phyloP scores from a whole-genome alignment of 306 rosid genomes.

The Acmispon strigosus region DNA sequence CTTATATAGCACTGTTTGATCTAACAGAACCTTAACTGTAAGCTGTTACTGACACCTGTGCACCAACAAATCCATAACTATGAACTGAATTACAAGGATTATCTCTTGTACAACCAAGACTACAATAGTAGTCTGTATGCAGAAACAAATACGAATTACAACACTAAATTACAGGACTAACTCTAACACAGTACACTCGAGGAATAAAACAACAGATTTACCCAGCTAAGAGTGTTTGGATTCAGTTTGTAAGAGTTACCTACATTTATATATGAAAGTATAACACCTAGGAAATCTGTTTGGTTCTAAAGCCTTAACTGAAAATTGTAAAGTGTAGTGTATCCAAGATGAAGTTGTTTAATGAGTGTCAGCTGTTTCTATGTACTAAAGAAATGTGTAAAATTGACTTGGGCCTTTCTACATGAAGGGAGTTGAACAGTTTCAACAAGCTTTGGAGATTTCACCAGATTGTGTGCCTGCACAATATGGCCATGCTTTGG shows the following conservation, averaged over 20 bases:
- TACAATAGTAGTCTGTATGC: too few species aligned
- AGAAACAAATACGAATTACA: too few species aligned
- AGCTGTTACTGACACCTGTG: too few species aligned
- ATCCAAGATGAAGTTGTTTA: conserved; percentile 2
- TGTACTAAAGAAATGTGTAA: background rate
- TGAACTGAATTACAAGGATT: too few species aligned
- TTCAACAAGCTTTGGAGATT: conserved; percentile 68
- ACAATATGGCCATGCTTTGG: conserved; percentile 79
- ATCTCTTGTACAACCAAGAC: too few species aligned
- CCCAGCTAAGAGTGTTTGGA: background rate
- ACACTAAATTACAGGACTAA: too few species aligned
- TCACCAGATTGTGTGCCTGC: conserved; percentile 68
- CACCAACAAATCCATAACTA: too few species aligned
- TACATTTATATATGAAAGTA: background rate
- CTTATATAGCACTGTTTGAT: too few species aligned
- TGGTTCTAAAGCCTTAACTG: background rate
- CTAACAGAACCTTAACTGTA: too few species aligned
- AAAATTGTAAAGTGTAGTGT: background rate
- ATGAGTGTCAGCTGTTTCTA: background rate
- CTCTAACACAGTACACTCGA: too few species aligned
- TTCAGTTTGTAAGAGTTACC: background rate
- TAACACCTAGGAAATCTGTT: background rate
- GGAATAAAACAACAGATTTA: background rate
- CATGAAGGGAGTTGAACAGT: conserved; percentile 78
- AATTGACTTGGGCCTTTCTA: conserved; percentile 23